These are phyloP conservation scores for Cercophora newfieldiana DNA, from an alignment of 495 filamentous ascomycete genomes.

Conservation along the genomic window DNA sequence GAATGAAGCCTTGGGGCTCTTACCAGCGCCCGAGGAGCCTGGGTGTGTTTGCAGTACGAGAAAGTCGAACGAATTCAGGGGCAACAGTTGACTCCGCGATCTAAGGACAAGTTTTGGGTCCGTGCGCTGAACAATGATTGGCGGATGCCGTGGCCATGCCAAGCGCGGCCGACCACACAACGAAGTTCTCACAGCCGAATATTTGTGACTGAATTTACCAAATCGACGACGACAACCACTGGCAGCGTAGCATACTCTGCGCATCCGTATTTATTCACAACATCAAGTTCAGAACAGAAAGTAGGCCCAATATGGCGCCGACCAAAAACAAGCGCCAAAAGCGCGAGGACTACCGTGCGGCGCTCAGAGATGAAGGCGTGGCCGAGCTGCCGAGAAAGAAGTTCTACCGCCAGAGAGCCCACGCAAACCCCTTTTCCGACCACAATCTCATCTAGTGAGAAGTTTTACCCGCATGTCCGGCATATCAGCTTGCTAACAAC, in stretches of 20 bases:
- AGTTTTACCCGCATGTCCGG: not conserved
- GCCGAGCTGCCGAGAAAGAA: slow-evolving; percentile 76
- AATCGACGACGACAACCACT: not conserved
- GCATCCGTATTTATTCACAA: not conserved
- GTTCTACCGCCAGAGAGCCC: slow-evolving; percentile 93
- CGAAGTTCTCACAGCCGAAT: not conserved
- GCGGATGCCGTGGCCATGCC: no score
- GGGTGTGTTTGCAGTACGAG: no score
- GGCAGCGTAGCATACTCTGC: not conserved
- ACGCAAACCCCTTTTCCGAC: slow-evolving; percentile 97
- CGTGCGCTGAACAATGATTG: no score
- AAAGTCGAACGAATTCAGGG: no score
- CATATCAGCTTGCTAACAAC: not conserved
- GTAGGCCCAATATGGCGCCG: slow-evolving; percentile 42
- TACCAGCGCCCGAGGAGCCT: no score
- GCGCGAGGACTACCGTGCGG: slow-evolving; percentile 68
- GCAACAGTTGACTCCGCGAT: no score
- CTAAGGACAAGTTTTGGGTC: no score
- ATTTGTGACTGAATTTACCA: not conserved
- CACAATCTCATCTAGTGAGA: slow-evolving; percentile 81
- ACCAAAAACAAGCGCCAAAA: slow-evolving; percentile 64
- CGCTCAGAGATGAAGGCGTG: slow-evolving; percentile 26
- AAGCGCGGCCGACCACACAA: no score
- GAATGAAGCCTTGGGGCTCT: no score
- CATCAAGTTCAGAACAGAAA: not conserved